Evolutionary conservation across 2,329 filamentous ascomycete species (phyloP), one percentile per base, ranked within the genome.

Genomic region (Dactylellina leptospora): DNA sequence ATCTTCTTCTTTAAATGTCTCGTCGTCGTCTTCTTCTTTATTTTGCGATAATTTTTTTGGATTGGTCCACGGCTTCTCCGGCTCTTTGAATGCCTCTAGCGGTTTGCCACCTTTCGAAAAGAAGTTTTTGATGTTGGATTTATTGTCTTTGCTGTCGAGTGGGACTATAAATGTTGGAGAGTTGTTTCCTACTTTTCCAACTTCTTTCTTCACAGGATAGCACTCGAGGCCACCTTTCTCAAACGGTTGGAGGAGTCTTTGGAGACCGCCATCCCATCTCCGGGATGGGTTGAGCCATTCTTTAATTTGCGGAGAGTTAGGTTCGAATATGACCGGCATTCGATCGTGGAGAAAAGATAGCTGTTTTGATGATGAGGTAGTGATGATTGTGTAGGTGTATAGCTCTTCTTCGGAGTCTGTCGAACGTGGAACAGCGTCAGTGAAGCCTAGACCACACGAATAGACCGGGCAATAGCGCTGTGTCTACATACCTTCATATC

Each of bases 371-470:
- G 92, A 90, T 71, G 89, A 85, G 0, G 93, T 97, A 0, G 95
- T 99, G 79, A 97, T 93, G 78, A 99, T 87, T 1, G 93, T 93
- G 80, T 96, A 99, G 0, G 92, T 96, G 79, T 93, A 97, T 3
- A 87, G 81, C 79, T 89, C 90, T 74, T 90, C 85, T 1, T 87
- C 84, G 1, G 85, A 85, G 53, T 85, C 87, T 85, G 63, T 20
- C 54, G 33, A 45, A 5, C 11, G 6, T 27, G 11, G 18, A 25
- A 30, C 18, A 33, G 18, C 11, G 18, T 40, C 36, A 40, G 36
- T 5, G 11, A 40, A 40, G n/a, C n/a, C n/a, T n/a, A n/a, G n/a
- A n/a, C n/a, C 28, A 33, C 28, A 33, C 28, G 4, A 4, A n/a
- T 38, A 9, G 16, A 1, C 16, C 3, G 28, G 30, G 23, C 10